These are phyloP conservation scores for Detonula confervacea DNA, from an alignment of 352 stramenopile genomes.

Conservation along the genomic window DNA sequence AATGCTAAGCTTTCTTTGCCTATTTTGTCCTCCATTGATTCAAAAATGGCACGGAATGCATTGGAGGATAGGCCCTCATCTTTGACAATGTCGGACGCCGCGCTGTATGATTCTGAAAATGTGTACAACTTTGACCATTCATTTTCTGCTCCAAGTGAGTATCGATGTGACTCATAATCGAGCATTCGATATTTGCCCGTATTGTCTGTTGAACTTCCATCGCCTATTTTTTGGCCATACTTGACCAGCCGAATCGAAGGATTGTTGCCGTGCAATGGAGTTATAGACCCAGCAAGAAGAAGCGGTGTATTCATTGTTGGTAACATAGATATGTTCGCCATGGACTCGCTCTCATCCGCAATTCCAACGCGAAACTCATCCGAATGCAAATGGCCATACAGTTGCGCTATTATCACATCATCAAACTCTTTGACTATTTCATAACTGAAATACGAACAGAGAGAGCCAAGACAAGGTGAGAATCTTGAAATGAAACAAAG, in stretches of 20 bases:
- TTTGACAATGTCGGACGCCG: constrained; percentile 6
- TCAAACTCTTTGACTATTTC: constrained; percentile 43
- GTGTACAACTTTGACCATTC: constrained; percentile 60
- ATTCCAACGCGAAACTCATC: constrained; percentile 88
- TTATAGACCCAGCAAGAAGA: constrained; percentile 88
- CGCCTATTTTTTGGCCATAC: too few species aligned
- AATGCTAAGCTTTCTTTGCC: constrained; percentile 32
- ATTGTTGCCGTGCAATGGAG: constrained; percentile 90
- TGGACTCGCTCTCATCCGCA: neutral
- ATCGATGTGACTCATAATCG: constrained; percentile 66
- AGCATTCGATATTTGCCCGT: constrained; percentile 44
- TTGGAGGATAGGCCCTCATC: constrained; percentile 46
- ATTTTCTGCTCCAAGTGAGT: neutral
- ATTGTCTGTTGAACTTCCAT: constrained; percentile 2
- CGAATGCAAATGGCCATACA: constrained; percentile 92
- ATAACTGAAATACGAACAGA: constrained; percentile 13
- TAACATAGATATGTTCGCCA: constrained; percentile 6
- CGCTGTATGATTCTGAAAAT: constrained; percentile 52
- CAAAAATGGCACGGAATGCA: constrained; percentile 28
- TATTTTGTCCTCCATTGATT: constrained; percentile 30
- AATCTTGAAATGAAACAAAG: neutral
- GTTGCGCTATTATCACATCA: constrained; percentile 84
- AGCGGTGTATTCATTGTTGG: constrained; percentile 68
- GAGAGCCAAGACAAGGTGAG: neutral
- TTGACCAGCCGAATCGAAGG: constrained; percentile 86